Percentiles rank a stretch among this genome's conserved stretches.
Conservation (phyloP, 2,329 filamentous ascomycete species). For the Pezicula carpinea region DNA sequence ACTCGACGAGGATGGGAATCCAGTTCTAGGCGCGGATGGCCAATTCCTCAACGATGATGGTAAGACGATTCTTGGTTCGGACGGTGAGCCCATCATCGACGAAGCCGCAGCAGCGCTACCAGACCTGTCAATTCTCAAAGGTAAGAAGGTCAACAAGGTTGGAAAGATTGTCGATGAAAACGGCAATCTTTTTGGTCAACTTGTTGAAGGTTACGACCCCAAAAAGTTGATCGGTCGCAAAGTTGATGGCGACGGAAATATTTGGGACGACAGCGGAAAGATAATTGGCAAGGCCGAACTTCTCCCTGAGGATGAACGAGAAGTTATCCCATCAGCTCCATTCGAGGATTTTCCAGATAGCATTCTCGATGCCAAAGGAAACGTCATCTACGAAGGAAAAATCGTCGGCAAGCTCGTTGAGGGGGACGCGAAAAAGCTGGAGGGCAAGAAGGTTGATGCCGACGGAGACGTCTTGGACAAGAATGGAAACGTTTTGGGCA, state of each 20-base stretch:
- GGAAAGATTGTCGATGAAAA: constrained; percentile 46
- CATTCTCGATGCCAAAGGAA: constrained; percentile 46
- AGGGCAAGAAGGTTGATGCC: constrained; percentile 68
- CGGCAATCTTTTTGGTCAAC: constrained; percentile 51
- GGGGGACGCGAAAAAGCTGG: constrained; percentile 58
- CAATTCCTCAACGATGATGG: too few relatives aligned
- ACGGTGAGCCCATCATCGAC: not conserved
- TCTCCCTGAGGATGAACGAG: constrained; percentile 50
- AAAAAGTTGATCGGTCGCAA: constrained; percentile 61
- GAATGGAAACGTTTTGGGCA: constrained; percentile 53
- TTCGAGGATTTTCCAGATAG: constrained; percentile 56
- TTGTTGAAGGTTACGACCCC: constrained; percentile 55
- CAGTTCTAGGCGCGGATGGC: too few relatives aligned
- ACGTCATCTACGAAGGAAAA: constrained; percentile 45
- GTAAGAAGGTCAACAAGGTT: constrained; percentile 50
- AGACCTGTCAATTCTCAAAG: constrained; percentile 38
- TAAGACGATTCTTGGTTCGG: not conserved
- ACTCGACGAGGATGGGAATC: not conserved
- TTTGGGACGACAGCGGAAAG: constrained; percentile 68
- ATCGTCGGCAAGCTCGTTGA: constrained; percentile 55
- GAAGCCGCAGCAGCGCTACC: constrained; percentile 4
- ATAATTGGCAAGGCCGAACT: constrained; percentile 63
- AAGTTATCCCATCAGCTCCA: constrained; percentile 41
- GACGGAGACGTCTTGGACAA: constrained; percentile 80
- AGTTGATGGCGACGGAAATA: constrained; percentile 61